phyloP scores from a whole-genome alignment of 192 early-diverging fungal genomes.

The Chytriomyces sp. region DNA sequence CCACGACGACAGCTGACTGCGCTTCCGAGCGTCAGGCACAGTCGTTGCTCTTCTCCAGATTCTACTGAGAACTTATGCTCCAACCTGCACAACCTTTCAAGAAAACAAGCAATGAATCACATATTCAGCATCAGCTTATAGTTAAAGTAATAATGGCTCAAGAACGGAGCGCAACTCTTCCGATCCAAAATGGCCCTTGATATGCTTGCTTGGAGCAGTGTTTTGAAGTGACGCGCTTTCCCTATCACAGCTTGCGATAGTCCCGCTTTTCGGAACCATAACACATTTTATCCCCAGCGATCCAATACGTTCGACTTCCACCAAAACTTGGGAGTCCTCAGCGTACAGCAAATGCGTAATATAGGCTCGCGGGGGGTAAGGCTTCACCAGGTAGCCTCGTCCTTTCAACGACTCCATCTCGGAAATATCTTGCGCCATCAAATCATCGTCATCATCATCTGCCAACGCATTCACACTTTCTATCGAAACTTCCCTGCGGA shows the following conservation, averaged over 20 bases:
- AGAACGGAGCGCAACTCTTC: constrained; percentile 28
- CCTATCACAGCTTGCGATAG: not conserved
- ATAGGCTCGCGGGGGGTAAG: constrained; percentile 49
- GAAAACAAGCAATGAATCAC: too few species aligned
- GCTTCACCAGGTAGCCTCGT: constrained; percentile 36
- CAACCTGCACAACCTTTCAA: too few species aligned
- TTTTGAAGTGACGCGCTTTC: not conserved
- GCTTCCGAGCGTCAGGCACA: too few species aligned
- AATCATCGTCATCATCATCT: not conserved
- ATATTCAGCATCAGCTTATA: too few species aligned
- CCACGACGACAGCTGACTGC: too few species aligned
- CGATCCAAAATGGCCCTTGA: constrained; percentile 15
- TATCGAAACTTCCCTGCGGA: not conserved
- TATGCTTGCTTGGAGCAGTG: not conserved
- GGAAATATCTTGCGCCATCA: not conserved
- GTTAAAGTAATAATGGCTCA: constrained; percentile 19
- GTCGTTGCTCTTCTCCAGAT: too few species aligned
- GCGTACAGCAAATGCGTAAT: constrained; percentile 52
- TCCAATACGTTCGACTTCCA: constrained; percentile 44
- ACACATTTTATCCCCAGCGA: constrained; percentile 46
- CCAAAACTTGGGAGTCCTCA: constrained; percentile 42
- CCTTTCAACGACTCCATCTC: constrained; percentile 31
- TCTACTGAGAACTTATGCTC: too few species aligned
- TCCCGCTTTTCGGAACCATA: constrained; percentile 23
- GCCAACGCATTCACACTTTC: not conserved